Conservation (phyloP, 768 basidiomycete genomes). For the Pulveroboletus ravenelii region DNA sequence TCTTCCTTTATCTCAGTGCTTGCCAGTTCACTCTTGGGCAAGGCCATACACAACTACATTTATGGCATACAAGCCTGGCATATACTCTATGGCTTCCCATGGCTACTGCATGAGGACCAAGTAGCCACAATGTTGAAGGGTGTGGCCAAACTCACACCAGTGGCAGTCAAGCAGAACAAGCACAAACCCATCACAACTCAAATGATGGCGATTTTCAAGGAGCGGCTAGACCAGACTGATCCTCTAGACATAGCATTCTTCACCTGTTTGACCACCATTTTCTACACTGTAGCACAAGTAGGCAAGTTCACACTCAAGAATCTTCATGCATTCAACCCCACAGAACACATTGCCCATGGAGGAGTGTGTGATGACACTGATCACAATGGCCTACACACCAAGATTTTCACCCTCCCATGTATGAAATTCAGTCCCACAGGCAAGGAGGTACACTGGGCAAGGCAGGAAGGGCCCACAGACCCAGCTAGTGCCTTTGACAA, state of each 20-base stretch:
- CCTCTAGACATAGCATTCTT: not conserved
- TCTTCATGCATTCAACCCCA: not conserved
- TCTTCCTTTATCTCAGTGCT: not conserved
- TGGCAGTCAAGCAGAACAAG: not conserved
- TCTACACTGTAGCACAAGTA: not conserved
- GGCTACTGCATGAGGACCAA: not conserved
- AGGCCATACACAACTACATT: not conserved
- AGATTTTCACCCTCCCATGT: not conserved
- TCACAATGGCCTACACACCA: not conserved
- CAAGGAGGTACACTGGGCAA: not conserved
- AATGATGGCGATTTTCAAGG: not conserved
- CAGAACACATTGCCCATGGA: not conserved
- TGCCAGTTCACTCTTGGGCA: not conserved
- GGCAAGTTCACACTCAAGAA: not conserved
- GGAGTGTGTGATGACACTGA: not conserved
- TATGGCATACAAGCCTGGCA: not conserved
- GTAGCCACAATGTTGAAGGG: not conserved
- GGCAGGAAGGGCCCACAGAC: not conserved
- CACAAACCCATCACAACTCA: not conserved
- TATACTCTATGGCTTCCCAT: not conserved
- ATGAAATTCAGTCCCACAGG: not conserved
- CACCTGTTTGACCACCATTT: not conserved
- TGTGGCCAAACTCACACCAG: not conserved
- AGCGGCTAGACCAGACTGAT: not conserved
- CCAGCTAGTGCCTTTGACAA: accelerated